Conservation (phyloP, 2,329 filamentous ascomycete species). For the Botrytis fabae region DNA sequence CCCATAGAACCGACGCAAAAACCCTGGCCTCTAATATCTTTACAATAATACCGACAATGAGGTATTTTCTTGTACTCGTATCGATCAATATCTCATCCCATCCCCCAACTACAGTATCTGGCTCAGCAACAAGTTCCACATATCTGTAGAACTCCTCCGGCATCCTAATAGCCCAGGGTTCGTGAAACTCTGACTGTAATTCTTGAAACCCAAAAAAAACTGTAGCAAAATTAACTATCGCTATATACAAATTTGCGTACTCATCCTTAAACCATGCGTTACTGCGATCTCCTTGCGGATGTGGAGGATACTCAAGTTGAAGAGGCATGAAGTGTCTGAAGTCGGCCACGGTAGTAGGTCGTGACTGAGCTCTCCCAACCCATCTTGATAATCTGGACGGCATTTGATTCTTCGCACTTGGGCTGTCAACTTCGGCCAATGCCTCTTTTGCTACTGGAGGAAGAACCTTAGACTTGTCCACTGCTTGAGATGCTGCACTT, state of each 20-base stretch:
- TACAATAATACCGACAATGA: conserved; percentile 34
- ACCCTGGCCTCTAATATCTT: conserved; percentile 32
- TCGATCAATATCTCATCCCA: conserved; percentile 35
- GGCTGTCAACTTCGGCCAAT: not conserved
- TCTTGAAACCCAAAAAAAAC: conserved; percentile 29
- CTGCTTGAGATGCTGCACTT: conserved; percentile 1
- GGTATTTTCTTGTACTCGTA: conserved; percentile 30
- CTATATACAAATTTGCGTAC: conserved; percentile 27
- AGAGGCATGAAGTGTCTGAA: conserved; percentile 25
- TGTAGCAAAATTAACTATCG: conserved; percentile 21
- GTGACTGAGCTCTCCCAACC: not conserved
- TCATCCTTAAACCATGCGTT: conserved; percentile 31
- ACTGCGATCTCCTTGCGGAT: conserved; percentile 28
- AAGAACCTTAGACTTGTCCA: not conserved
- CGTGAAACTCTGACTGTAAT: conserved; percentile 20
- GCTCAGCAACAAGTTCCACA: conserved; percentile 31
- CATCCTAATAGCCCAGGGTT: conserved; percentile 28
- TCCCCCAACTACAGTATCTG: conserved; percentile 28
- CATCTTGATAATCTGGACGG: not conserved
- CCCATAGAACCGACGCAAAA: conserved; percentile 36
- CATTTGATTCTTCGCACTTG: not conserved
- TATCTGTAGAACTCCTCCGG: conserved; percentile 32
- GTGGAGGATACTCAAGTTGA: conserved; percentile 24
- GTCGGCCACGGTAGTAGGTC: conserved; percentile 6
- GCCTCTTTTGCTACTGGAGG: not conserved